Evolutionary conservation across 768 basidiomycete genomes (phyloP).

Genomic region (Boletus sp.): DNA sequence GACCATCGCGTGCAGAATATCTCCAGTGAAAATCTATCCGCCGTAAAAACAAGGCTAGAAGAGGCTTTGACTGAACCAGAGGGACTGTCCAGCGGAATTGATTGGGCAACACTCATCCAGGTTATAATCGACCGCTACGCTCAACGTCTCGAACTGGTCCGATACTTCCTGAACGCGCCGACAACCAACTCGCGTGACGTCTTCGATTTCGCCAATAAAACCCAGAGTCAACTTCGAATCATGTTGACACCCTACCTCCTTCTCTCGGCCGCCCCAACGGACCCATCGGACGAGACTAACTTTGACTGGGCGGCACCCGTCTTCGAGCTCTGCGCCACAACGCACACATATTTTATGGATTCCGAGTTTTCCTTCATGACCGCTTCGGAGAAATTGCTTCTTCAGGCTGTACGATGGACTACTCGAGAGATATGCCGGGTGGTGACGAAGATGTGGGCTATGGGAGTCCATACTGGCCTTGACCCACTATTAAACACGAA

Average conservation of each 20-base stretch:
- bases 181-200: background rate
- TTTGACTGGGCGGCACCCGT: conserved; percentile 29
- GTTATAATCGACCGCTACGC: conserved; percentile 32
- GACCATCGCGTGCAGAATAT: conserved; percentile 18
- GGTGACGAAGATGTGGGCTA: conserved; percentile 45
- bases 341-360: conserved; percentile 18
- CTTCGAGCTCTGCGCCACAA: conserved; percentile 29
- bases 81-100: conserved; percentile 26
- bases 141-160: conserved; percentile 25
- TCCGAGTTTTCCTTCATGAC: conserved; percentile 16
- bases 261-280: conserved; percentile 3
- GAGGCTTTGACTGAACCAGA: background rate
- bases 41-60: conserved; percentile 1
- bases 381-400: conserved; percentile 27
- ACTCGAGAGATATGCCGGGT: conserved; percentile 44
- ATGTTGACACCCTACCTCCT: conserved; percentile 30
- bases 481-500: conserved; percentile 11
- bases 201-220: conserved; percentile 3
- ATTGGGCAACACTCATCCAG: conserved; percentile 30
- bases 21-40: conserved; percentile 10
- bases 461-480: conserved; percentile 28
- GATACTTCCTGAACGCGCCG: conserved; percentile 19
- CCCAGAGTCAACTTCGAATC: conserved; percentile 22
- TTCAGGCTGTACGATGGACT: conserved; percentile 30
- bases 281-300: background rate